Base-by-base conservation (phyloP, 129 eudicot genomes). In the Escallonia herrerae region DNA sequence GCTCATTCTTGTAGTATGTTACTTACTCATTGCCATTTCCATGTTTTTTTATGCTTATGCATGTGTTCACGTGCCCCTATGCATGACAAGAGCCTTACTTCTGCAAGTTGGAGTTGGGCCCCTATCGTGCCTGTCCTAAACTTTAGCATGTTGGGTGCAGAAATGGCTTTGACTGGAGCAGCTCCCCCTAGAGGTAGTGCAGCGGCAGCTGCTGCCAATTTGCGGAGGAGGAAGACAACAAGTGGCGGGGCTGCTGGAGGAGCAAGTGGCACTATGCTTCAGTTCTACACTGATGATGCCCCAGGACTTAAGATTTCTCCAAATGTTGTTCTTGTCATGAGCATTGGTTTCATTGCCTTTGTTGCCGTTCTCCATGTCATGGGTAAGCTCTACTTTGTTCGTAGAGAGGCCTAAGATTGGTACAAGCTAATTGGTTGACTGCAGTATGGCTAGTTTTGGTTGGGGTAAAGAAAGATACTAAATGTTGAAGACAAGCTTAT, bases 151-250 rank as follows among this genome's bases (percentile, higher is more conserved):
- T 3, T 53, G 15, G 65, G 43, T 69, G 45, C 73, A 87, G 88
- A 76, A 56, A 91, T 91, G 97, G 90, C 96, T 47, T 56, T 78
- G 74, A 81, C 74, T 45, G 97, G 97, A 75, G 83, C 72, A 76
- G 89, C 79, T 60, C 95, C 96, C 60, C 95, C 85, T 48, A 81
- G 96, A 75, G 97, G 97, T 72, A 87, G 86, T 74, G 97, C 97
- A 40, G 97, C 97, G 7, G 97, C 97, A 1, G 80, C 96, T 58
- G 96, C 97, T 10, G 95, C 95, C 57, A 90, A 87, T 66, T 77
- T 91, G 65, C 84, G 95, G 6, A 71, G 96, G 68, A 80, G 97
- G 77, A 87, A 83, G 80, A 76, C 90, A 37, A 59, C 84, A 49
- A 77, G 95, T 5, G 78, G 77, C 7, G 94, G 90, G n/a, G 73